Percentiles rank a stretch among this genome's conserved stretches.
Evolutionary conservation across 2,329 filamentous ascomycete genomes (phyloP).

Genomic region (Plectosphaerella sp.): DNA sequence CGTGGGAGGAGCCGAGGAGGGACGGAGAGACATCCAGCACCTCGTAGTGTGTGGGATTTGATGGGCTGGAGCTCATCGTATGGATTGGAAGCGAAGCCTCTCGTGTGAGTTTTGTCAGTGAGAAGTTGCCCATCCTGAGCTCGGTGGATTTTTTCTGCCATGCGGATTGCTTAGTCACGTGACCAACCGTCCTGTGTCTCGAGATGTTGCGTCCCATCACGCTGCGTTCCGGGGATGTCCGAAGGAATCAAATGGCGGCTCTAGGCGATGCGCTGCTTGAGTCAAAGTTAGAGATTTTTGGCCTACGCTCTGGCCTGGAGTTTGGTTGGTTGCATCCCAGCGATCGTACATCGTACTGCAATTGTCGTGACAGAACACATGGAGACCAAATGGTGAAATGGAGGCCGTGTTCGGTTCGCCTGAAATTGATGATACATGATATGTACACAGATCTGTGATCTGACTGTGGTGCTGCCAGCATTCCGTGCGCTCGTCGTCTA

Average conservation of each 20-base stretch:
- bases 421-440: conserved; percentile 6
- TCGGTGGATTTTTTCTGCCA: neutral
- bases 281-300: too few relatives aligned
- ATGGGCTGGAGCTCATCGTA: conserved; percentile 1
- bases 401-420: neutral
- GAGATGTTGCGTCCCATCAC: too few relatives aligned
- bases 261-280: too few relatives aligned
- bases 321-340: too few relatives aligned
- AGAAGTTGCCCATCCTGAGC: neutral
- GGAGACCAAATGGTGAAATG: neutral
- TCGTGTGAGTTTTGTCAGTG: conserved; percentile 3
- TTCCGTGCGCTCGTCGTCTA: conserved; percentile 23
- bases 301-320: too few relatives aligned
- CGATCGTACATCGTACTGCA: too few relatives aligned
- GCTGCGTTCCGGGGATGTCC: too few relatives aligned
- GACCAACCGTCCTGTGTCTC: neutral
- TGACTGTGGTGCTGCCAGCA: neutral
- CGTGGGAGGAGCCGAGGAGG: conserved; percentile 29
- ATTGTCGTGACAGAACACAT: too few relatives aligned
- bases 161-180: neutral
- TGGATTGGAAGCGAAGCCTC: neutral
- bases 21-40: conserved; percentile 51
- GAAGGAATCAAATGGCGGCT: too few relatives aligned
- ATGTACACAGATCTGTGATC: conserved; percentile 10
- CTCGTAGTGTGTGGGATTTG: conserved; percentile 51